These are phyloP conservation scores for Lentinula guzmanii DNA, from an alignment of 768 basidiomycete species.

Conservation along the genomic window DNA sequence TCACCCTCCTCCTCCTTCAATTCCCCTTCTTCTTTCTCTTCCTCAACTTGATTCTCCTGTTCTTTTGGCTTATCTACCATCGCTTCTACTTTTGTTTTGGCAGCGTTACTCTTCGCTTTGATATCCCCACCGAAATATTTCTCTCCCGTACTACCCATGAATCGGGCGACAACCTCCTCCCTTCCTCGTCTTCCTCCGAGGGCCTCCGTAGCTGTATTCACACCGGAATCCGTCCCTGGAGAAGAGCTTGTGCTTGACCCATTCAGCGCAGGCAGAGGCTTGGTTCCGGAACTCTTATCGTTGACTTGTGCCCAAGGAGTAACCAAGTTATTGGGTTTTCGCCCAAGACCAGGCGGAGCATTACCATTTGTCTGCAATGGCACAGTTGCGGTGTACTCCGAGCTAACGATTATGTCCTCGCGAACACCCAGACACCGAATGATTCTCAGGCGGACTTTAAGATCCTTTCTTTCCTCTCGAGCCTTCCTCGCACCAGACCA, in stretches of 20 bases:
- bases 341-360: too few species aligned
- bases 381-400: not conserved
- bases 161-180: constrained; percentile 24
- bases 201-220: constrained; percentile 5
- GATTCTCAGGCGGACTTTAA: constrained; percentile 34
- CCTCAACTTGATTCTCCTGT: not conserved
- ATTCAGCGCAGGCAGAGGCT: constrained; percentile 7
- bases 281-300: not conserved
- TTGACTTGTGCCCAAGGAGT: not conserved
- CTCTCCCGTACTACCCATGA: constrained; percentile 36
- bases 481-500: constrained; percentile 38
- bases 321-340: not conserved
- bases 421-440: constrained; percentile 26
- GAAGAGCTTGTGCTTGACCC: constrained; percentile 42
- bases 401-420: not conserved
- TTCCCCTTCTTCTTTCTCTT: not conserved
- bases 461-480: constrained; percentile 30
- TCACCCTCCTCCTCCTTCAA: constrained; percentile 4
- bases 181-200: constrained; percentile 11
- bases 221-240: constrained; percentile 38
- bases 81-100: not conserved
- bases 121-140: constrained; percentile 16
- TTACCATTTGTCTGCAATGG: not conserved
- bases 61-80: not conserved
- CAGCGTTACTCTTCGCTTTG: not conserved